A percentile compares a stretch with the other conserved stretches of the same genome.
These are phyloP conservation scores for Geoglossum glabrum DNA, from an alignment of 495 filamentous ascomycete species.

Conservation along the genomic window DNA sequence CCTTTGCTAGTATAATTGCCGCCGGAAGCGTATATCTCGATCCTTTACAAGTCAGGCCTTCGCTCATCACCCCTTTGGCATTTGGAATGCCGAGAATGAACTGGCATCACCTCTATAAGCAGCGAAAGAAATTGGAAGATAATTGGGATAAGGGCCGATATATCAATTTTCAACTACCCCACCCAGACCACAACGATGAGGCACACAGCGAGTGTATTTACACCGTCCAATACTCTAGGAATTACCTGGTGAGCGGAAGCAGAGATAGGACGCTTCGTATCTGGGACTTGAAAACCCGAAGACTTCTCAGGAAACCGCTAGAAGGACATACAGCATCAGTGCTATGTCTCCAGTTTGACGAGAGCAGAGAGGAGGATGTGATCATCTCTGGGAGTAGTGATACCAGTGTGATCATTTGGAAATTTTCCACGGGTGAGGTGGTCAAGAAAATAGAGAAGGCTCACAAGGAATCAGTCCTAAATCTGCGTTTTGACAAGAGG, in stretches of 20 bases:
- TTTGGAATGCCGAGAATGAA: slow-evolving; percentile 35
- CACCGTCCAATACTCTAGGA: slow-evolving; percentile 68
- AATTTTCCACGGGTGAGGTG: slow-evolving; percentile 69
- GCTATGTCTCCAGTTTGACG: slow-evolving; percentile 89
- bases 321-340: slow-evolving; percentile 68
- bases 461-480: slow-evolving; percentile 82
- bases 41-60: slow-evolving; percentile 3
- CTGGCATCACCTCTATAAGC: slow-evolving; percentile 78
- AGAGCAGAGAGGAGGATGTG: slow-evolving; percentile 71
- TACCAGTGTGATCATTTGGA: slow-evolving; percentile 74
- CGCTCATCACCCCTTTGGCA: background rate
- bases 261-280: slow-evolving; percentile 73
- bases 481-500: slow-evolving; percentile 76
- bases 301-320: slow-evolving; percentile 51
- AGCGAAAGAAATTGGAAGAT: slow-evolving; percentile 62
- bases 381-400: slow-evolving; percentile 91
- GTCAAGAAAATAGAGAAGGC: slow-evolving; percentile 53
- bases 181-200: slow-evolving; percentile 59
- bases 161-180: slow-evolving; percentile 75
- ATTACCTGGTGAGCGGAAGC: slow-evolving; percentile 84
- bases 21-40: background rate
- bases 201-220: slow-evolving; percentile 88
- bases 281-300: slow-evolving; percentile 70
- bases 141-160: slow-evolving; percentile 78
- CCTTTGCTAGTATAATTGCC: background rate